Conservation (phyloP, 805 yeast genomes). For the Candida peoriensis region DNA sequence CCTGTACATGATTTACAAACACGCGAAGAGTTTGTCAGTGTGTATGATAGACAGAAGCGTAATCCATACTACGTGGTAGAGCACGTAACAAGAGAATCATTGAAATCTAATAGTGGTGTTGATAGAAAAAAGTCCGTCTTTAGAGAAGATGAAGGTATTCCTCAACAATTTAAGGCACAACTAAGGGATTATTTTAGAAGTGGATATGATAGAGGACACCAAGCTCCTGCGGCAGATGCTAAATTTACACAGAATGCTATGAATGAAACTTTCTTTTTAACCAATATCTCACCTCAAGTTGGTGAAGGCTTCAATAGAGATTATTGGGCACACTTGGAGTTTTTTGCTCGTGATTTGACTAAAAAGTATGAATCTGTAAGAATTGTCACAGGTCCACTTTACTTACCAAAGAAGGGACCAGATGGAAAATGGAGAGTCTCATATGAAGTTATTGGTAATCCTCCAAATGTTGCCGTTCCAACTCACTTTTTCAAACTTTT, state of each 20-base stretch:
- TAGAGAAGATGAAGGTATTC: slow-evolving; percentile 81
- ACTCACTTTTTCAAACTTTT: slow-evolving; percentile 92
- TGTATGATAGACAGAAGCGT: slow-evolving; percentile 77
- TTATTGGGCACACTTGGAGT: slow-evolving; percentile 96
- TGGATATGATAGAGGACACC: slow-evolving; percentile 96
- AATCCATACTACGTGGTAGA: slow-evolving; percentile 88
- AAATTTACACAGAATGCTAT: slow-evolving; percentile 85
- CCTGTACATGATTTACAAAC: slow-evolving; percentile 81
- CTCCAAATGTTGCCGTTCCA: slow-evolving; percentile 95
- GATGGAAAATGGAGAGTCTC: slow-evolving; percentile 84
- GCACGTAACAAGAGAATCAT: slow-evolving; percentile 74
- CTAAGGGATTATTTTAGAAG: slow-evolving; percentile 87
- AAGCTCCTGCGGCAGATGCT: slow-evolving; percentile 97
- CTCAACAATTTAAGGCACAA: slow-evolving; percentile 67
- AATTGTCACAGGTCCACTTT: slow-evolving; percentile 90
- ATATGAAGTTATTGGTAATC: slow-evolving; percentile 94
- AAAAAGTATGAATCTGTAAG: slow-evolving; percentile 69
- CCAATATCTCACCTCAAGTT: slow-evolving; percentile 95
- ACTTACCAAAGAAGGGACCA: slow-evolving; percentile 64
- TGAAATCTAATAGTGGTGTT: slow-evolving; percentile 44
- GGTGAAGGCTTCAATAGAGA: slow-evolving; percentile 98
- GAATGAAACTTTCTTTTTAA: slow-evolving; percentile 88
- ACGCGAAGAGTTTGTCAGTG: slow-evolving; percentile 74
- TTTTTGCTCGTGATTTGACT: slow-evolving; percentile 77
- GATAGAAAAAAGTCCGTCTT: slow-evolving; percentile 81